These are phyloP conservation scores for Thelonectria rubi DNA, from an alignment of 2,329 filamentous ascomycete species.

Conservation along the genomic window DNA sequence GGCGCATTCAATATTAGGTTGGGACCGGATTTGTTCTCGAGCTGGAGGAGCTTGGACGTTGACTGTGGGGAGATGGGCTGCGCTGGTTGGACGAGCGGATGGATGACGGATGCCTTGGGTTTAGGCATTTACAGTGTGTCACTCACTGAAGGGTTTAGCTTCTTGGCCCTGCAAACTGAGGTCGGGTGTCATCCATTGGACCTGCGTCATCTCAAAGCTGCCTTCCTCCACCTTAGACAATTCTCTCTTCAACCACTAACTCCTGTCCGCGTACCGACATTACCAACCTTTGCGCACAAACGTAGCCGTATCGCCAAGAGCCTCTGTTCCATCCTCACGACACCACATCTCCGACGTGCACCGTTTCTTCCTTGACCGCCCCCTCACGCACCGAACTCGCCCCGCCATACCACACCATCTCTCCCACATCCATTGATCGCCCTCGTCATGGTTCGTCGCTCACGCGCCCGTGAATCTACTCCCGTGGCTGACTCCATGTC, in stretches of 20 bases:
- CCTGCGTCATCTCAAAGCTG: slow-evolving; percentile 49
- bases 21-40: slow-evolving; percentile 22
- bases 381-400: slow-evolving; percentile 8
- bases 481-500: slow-evolving; percentile 1
- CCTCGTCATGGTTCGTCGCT: slow-evolving; percentile 36
- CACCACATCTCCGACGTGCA: neutral
- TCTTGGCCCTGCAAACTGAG: slow-evolving; percentile 21
- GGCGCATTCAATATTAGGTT: slow-evolving; percentile 27
- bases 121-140: slow-evolving; percentile 7
- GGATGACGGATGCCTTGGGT: neutral
- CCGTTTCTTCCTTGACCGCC: slow-evolving; percentile 31
- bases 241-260: slow-evolving; percentile 13
- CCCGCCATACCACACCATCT: slow-evolving; percentile 19
- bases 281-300: too few species aligned
- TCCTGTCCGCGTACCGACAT: too few species aligned
- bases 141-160: slow-evolving; percentile 17
- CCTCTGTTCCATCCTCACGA: neutral
- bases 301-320: too few species aligned
- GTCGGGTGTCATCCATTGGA: neutral
- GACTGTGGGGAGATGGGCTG: slow-evolving; percentile 13
- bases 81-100: slow-evolving; percentile 17
- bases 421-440: slow-evolving; percentile 10
- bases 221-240: slow-evolving; percentile 37
- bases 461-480: neutral
- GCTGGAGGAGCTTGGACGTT: slow-evolving; percentile 31